Evolutionary conservation across 2,329 filamentous ascomycete genomes (phyloP), one percentile per base, ranked within the genome.

Genomic region (Monosporascus sp.): DNA sequence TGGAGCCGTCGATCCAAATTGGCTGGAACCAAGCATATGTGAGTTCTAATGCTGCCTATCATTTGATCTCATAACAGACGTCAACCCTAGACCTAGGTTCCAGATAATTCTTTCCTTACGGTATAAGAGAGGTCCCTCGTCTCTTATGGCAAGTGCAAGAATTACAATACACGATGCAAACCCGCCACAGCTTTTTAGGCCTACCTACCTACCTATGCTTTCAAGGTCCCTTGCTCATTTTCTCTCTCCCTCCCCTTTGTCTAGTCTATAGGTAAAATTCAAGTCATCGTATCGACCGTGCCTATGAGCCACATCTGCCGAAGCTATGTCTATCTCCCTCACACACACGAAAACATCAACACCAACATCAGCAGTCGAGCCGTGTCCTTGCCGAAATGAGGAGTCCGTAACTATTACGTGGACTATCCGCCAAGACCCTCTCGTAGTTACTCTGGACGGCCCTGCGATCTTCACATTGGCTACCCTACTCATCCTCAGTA

Each of bases 371-470:
- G 44, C 58, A n/a, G 35, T 60, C 53, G 58, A 63, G 37, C 37
- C 54, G 45, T 59, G 47, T 20, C 37, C 54, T 44, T 48, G 41
- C 27, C 56, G 53, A 19, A 51, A 54, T 54, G 56, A 50, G 46
- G 57, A 60, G n/a, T 55, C 59, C 37, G 37, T 69, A 17, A 63
- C 67, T n/a, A 61, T 75, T 55, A 72, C 71, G 58, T 69, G 74
- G 63, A 69, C 71, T 48, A 73, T 78, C 56, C 73, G 73, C 37
- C 78, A 82, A 63, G 73, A 76, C 58, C 73, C 78, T 45, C 70
- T 82, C 52, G 76, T 74, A 41, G 63, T 84, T 50, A 82, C 80
- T 0, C 74, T 85, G 16, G 73, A 80, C 51, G 78, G 76, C 38
- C 65, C 72, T 7, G 70, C 74, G 59, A 74, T 83, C 54, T 73